A percentile compares a stretch with the other conserved stretches of the same genome.
phyloP scores from a whole-genome alignment of 768 basidiomycete species.

The Lactifluus echinatus region DNA sequence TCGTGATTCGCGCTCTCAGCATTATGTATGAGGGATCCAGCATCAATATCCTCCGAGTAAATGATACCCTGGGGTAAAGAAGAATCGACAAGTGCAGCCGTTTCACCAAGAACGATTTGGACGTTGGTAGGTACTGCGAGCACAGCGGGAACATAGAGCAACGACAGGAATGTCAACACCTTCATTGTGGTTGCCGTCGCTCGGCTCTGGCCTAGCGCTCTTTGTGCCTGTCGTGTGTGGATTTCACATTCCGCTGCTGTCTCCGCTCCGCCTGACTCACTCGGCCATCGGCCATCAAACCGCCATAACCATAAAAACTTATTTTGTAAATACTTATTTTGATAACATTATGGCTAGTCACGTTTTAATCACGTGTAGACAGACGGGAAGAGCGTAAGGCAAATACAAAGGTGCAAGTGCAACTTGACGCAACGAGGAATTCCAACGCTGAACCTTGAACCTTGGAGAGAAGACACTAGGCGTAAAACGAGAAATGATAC shows the following conservation, averaged over 20 bases:
- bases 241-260: not conserved
- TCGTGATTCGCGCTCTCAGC: constrained; percentile 36
- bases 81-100: constrained; percentile 18
- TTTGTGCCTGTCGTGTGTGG: no score
- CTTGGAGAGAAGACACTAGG: not conserved
- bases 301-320: not conserved
- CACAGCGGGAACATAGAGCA: constrained; percentile 30
- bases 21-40: constrained; percentile 33
- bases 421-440: constrained; percentile 2
- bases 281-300: no score
- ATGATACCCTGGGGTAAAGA: constrained; percentile 12
- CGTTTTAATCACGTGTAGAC: not conserved
- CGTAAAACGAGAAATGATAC: constrained; percentile 18
- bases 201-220: not conserved
- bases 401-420: constrained; percentile 7
- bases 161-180: constrained; percentile 28
- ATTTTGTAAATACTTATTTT: constrained; percentile 6
- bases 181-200: constrained; percentile 30
- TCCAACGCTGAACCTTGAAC: constrained; percentile 2
- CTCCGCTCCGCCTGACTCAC: not conserved
- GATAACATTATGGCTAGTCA: constrained; percentile 8
- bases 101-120: constrained; percentile 37
- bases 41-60: constrained; percentile 19
- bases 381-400: constrained; percentile 9
- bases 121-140: constrained; percentile 34